phyloP scores from a whole-genome alignment of 2,329 filamentous ascomycete genomes.

The Cladosporium phlei region DNA sequence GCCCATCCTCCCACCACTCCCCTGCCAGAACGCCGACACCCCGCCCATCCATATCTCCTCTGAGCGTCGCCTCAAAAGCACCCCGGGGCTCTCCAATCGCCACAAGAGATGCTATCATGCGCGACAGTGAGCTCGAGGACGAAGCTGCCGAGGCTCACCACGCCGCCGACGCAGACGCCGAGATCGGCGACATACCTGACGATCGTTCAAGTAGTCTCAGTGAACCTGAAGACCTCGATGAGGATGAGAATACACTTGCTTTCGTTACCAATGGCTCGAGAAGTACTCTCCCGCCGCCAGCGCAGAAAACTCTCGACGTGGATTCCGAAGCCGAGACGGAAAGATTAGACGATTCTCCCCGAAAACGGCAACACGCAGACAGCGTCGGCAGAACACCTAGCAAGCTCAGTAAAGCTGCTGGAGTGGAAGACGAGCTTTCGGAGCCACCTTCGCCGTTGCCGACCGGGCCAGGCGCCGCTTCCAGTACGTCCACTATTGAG shows the following conservation, averaged over 20 bases:
- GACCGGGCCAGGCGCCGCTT: constrained; percentile 26
- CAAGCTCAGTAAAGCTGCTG: constrained; percentile 63
- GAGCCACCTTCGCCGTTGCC: constrained; percentile 34
- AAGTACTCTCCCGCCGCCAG: not conserved
- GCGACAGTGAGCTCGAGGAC: constrained; percentile 1
- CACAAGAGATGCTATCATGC: constrained; percentile 16
- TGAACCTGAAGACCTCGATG: constrained; percentile 76
- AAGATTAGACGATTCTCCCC: constrained; percentile 68
- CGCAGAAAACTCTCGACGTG: constrained; percentile 39
- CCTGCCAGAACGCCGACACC: constrained; percentile 19
- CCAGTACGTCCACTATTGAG: constrained; percentile 27
- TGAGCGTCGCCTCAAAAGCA: constrained; percentile 27
- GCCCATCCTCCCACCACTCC: constrained; percentile 10
- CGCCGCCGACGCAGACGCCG: constrained; percentile 16
- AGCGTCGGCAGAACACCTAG: constrained; percentile 66
- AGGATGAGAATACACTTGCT: constrained; percentile 20
- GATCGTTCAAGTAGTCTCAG: constrained; percentile 81
- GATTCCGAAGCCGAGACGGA: constrained; percentile 92
- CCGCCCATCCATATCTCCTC: constrained; percentile 31
- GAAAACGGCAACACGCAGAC: constrained; percentile 30
- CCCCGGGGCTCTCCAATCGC: constrained; percentile 26
- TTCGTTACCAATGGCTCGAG: constrained; percentile 8
- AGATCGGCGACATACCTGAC: constrained; percentile 24
- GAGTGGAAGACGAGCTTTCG: constrained; percentile 38
- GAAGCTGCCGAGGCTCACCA: constrained; percentile 4